A percentile compares a stretch with the other conserved stretches of the same genome.
phyloP scores from a whole-genome alignment of 1,284 basidiomycete genomes.

The Coriolopsis trogii region DNA sequence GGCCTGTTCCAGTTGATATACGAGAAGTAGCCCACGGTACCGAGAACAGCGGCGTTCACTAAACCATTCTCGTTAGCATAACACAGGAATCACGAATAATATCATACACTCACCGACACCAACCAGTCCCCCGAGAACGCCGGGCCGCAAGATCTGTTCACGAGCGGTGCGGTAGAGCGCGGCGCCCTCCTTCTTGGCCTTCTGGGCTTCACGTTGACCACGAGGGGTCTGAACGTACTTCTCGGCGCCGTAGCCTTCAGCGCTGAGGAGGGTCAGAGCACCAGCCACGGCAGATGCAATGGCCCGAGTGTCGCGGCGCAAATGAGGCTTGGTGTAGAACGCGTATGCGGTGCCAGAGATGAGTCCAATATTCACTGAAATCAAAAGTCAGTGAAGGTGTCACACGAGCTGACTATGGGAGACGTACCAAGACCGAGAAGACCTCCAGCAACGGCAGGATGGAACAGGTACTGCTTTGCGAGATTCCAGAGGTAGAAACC shows the following conservation, averaged over 20 bases:
- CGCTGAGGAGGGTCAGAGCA: slow-evolving; percentile 57
- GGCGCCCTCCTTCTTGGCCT: slow-evolving; percentile 65
- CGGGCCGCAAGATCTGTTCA: slow-evolving; percentile 68
- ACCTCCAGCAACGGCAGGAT: slow-evolving; percentile 74
- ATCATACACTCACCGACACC: slow-evolving; percentile 60
- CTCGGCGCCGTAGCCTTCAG: slow-evolving; percentile 68
- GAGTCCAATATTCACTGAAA: slow-evolving; percentile 72
- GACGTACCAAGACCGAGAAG: slow-evolving; percentile 68
- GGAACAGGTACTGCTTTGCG: slow-evolving; percentile 62
- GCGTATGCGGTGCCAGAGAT: slow-evolving; percentile 64
- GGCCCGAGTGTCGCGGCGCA: slow-evolving; percentile 60
- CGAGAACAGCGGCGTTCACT: slow-evolving; percentile 75
- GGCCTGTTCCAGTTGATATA: slow-evolving; percentile 73
- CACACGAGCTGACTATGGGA: slow-evolving; percentile 2
- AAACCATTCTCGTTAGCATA: background rate
- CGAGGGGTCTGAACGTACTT: slow-evolving; percentile 62
- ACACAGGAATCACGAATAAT: too few relatives aligned
- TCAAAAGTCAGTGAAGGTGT: slow-evolving; percentile 59
- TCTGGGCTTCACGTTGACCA: slow-evolving; percentile 58
- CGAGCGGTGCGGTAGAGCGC: slow-evolving; percentile 59
- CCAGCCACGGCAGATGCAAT: slow-evolving; percentile 58
- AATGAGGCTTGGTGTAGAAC: slow-evolving; percentile 67
- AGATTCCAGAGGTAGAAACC: slow-evolving; percentile 56
- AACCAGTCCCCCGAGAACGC: slow-evolving; percentile 67
- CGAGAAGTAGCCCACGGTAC: slow-evolving; percentile 67